Evolutionary conservation across 306 rosid genomes (phyloP), one percentile per base, ranked within the genome.

Genomic region (Castanospermum australe): DNA sequence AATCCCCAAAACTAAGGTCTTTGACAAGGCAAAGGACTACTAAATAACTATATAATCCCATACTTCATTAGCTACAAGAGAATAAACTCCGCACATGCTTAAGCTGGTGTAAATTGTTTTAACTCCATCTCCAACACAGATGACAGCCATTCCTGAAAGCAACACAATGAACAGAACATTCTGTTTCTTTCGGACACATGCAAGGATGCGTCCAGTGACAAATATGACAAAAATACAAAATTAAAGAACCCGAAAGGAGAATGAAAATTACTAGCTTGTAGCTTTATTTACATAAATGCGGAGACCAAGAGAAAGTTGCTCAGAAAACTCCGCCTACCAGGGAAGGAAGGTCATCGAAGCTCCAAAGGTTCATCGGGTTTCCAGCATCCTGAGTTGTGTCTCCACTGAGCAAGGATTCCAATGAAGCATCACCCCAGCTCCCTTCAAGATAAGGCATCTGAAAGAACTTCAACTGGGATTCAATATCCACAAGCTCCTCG

Each of bases 401-500:
- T 59, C 84, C 87, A 48, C 68, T 79, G 39, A 93, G 89, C 73
- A 93, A 82, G 61, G 86, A 36, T 30, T 88, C 98, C 60, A 91
- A 62, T 3, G 89, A 81, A 56, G 88, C 61, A 59, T 82, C 93
- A 18, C 11, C 80, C 97, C 98, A 91, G 78, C 67, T 82, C 21
- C 81, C 96, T 4, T 82, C 92, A 4, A 87, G 83, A 67, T 78
- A 88, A 25, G 97, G 91, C 66, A 75, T 76, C 90, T 89, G 86
- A 67, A 84, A 85, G 79, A 72, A 80, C 63, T 87, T 85, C 88
- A 90, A 75, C 88, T 86, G 83, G 59, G 92, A 87, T 83, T 91
- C 94, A 54, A 89, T 87, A 33, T 82, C 87, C 4, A 79, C 86
- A 33, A 93, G 90, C 85, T 89, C 98, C 80, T 88, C 97, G 2